Evolutionary conservation across 2,329 filamentous ascomycete genomes (phyloP).

Genomic region (Aspergillus glaucus): DNA sequence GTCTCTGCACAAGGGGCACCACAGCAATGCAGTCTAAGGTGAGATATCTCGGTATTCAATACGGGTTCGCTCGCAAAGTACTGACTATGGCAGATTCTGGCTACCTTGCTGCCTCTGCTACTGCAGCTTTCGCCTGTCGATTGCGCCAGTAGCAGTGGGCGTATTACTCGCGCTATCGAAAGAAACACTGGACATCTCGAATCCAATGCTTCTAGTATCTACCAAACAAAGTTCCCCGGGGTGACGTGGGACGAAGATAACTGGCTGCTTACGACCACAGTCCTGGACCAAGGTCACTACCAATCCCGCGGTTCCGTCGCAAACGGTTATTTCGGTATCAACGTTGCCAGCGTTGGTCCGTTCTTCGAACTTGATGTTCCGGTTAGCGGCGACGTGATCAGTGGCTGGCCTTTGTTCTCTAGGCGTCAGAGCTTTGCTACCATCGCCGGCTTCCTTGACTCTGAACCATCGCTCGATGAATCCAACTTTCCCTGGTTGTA

Average conservation of each 20-base stretch:
- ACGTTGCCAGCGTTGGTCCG: conserved; percentile 56
- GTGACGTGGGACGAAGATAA: conserved; percentile 55
- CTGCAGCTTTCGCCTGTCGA: neutral
- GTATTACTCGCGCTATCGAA: conserved; percentile 9
- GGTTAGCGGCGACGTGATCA: conserved; percentile 49
- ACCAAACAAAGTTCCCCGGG: conserved; percentile 45
- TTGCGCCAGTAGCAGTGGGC: neutral
- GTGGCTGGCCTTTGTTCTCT: conserved; percentile 63
- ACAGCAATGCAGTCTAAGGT: neutral
- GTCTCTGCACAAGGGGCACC: too few relatives aligned
- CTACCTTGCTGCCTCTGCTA: neutral
- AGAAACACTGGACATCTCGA: conserved; percentile 8
- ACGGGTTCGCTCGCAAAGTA: neutral
- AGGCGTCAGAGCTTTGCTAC: conserved; percentile 60
- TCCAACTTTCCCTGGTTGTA: conserved; percentile 63
- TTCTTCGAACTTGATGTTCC: conserved; percentile 55
- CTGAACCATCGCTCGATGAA: conserved; percentile 52
- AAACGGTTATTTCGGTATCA: conserved; percentile 62
- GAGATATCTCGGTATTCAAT: neutral
- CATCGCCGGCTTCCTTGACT: conserved; percentile 61
- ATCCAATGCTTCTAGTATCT: conserved; percentile 23
- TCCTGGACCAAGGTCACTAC: conserved; percentile 52
- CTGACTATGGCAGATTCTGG: neutral
- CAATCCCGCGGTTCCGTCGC: conserved; percentile 55
- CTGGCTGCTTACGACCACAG: conserved; percentile 51